Percentiles rank a stretch among this genome's conserved stretches.
Evolutionary conservation across 208 protist species (phyloP).

Genomic region (Trypanosoma congolense): DNA sequence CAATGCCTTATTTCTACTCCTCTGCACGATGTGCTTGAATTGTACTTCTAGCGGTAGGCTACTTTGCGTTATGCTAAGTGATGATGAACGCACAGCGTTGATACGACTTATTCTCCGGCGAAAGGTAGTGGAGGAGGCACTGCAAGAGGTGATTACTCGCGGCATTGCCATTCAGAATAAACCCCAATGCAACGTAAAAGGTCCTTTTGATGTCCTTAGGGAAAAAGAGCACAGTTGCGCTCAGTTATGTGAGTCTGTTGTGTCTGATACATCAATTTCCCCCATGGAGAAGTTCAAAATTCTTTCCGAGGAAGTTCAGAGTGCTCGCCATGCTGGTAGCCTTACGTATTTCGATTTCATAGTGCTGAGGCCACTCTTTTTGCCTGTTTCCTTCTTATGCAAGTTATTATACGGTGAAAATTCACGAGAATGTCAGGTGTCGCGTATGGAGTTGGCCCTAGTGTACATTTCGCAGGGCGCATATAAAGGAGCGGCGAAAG

Average conservation of each 20-base stretch:
- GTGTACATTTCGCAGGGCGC: slow-evolving; percentile 4
- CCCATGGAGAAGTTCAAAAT: slow-evolving; percentile 5
- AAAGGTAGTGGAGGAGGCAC: slow-evolving; percentile 8
- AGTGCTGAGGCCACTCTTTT: slow-evolving; percentile 2
- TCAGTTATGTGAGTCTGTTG: slow-evolving; percentile 2
- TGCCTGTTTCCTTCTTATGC: slow-evolving; percentile 5
- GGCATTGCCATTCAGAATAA: neutral
- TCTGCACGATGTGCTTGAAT: neutral
- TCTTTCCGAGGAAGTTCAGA: slow-evolving; percentile 2
- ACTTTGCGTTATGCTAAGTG: slow-evolving; percentile 6
- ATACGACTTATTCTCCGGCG: neutral
- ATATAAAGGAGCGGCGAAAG: slow-evolving; percentile 6
- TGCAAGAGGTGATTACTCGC: slow-evolving; percentile 5
- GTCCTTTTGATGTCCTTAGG: neutral
- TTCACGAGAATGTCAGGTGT: slow-evolving; percentile 4
- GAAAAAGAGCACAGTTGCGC: slow-evolving; percentile 7
- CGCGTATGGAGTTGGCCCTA: slow-evolving; percentile 10
- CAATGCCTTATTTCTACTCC: neutral
- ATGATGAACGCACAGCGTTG: slow-evolving; percentile 7
- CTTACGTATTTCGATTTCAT: slow-evolving; percentile 1
- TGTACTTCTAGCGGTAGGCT: neutral
- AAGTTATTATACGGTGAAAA: slow-evolving; percentile 3
- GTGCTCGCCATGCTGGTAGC: neutral
- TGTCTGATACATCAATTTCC: slow-evolving; percentile 4
- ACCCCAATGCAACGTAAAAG: neutral